Percentiles rank a stretch among this genome's conserved stretches.
phyloP scores from a whole-genome alignment of 164 flowering plant genomes.

The Tetracentron sinense region DNA sequence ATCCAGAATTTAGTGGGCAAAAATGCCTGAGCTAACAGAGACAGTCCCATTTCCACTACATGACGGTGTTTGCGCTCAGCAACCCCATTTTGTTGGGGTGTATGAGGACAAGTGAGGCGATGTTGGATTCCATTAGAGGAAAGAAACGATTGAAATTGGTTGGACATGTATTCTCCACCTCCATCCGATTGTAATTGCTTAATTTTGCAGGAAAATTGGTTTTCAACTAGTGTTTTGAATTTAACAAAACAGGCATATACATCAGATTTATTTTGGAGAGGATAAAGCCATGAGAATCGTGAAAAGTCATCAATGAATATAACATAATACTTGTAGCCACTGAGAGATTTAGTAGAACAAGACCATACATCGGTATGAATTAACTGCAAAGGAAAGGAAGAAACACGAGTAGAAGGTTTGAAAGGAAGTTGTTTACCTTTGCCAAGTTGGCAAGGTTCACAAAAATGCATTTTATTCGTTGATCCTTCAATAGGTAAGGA shows the following conservation, averaged over 20 bases:
- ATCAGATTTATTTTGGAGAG: neutral
- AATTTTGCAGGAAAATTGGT: neutral
- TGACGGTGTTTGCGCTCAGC: too few relatives aligned
- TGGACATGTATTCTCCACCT: neutral
- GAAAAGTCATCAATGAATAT: constrained; percentile 7
- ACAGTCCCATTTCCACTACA: too few relatives aligned
- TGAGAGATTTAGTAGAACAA: neutral
- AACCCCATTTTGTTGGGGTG: too few relatives aligned
- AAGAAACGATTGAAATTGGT: neutral
- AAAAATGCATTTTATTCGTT: neutral
- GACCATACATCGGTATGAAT: neutral
- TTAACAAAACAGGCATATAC: neutral
- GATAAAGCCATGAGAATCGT: neutral
- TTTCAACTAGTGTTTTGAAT: neutral
- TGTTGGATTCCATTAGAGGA: neutral
- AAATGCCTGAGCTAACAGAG: neutral
- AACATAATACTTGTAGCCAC: too few relatives aligned
- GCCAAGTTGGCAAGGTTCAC: too few relatives aligned
- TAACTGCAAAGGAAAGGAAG: neutral
- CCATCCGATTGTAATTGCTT: neutral
- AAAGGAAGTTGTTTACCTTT: too few relatives aligned
- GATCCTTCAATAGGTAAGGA: neutral
- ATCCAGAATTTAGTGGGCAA: too few relatives aligned
- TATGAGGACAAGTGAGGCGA: neutral
- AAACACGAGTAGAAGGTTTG: neutral